These are phyloP conservation scores for Cadophora malorum DNA, from an alignment of 2,329 filamentous ascomycete genomes.

Conservation along the genomic window DNA sequence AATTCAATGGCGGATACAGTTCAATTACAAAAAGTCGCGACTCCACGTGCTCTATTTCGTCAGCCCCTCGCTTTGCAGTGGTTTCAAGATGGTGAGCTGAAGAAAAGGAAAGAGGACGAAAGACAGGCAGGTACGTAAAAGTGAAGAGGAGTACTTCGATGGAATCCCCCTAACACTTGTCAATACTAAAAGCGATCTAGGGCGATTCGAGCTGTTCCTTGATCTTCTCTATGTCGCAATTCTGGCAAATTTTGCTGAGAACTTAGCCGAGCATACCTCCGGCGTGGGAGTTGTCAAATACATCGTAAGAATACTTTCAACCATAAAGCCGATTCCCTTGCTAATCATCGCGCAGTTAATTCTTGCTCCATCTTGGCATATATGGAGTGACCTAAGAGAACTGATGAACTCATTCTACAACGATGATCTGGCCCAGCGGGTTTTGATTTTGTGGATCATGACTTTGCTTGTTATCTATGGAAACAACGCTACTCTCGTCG, in stretches of 20 bases:
- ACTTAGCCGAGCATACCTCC: constrained; percentile 53
- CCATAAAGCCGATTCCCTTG: no score
- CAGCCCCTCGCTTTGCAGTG: constrained; percentile 33
- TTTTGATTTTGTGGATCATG: constrained; percentile 59
- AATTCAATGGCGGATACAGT: constrained; percentile 20
- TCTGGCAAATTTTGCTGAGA: constrained; percentile 57
- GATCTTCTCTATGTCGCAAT: constrained; percentile 58
- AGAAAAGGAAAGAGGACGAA: constrained; percentile 26
- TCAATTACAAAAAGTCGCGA: constrained; percentile 16
- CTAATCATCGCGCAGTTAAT: constrained; percentile 45
- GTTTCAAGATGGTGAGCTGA: constrained; percentile 29
- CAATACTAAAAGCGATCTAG: constrained; percentile 20
- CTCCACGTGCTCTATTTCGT: constrained; percentile 26
- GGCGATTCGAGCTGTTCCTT: constrained; percentile 57
- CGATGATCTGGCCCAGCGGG: constrained; percentile 55
- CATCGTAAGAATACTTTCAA: constrained; percentile 39
- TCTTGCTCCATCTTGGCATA: constrained; percentile 56
- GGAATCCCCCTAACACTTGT: no score
- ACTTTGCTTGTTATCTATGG: constrained; percentile 55
- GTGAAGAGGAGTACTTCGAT: not conserved
- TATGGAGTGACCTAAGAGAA: constrained; percentile 57
- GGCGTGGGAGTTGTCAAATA: constrained; percentile 54
- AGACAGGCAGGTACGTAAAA: constrained; percentile 37
- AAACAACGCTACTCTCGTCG: constrained; percentile 54
- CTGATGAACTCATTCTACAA: constrained; percentile 60